Percentiles rank a stretch among this genome's conserved stretches.
Conservation (phyloP, 192 early-diverging fungal species). For the Lunasporangiospora selenospora region DNA sequence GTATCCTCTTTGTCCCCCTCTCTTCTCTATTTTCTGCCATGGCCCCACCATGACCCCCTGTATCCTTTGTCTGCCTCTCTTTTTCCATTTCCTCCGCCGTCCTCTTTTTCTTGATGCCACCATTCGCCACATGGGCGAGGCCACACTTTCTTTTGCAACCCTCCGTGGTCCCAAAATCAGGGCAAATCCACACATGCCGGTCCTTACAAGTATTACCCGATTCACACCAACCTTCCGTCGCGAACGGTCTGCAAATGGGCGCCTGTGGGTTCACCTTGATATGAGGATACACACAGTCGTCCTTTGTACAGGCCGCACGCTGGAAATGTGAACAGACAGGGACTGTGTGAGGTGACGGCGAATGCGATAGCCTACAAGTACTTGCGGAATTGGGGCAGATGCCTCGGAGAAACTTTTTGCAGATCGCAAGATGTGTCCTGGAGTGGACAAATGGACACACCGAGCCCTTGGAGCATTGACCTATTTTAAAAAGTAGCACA, state of each 20-base stretch:
- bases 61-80: constrained; percentile 2
- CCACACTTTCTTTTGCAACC: constrained; percentile 66
- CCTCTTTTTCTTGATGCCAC: constrained; percentile 16
- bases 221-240: constrained; percentile 66
- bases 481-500: constrained; percentile 6
- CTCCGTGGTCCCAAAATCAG: constrained; percentile 68
- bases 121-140: constrained; percentile 61
- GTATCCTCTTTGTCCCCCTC: neutral
- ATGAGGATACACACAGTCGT: constrained; percentile 64
- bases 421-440: constrained; percentile 54
- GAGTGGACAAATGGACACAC: constrained; percentile 59
- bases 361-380: constrained; percentile 61
- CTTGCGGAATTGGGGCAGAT: constrained; percentile 52
- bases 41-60: neutral
- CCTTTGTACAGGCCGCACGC: constrained; percentile 59
- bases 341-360: constrained; percentile 55
- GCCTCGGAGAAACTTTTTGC: constrained; percentile 52
- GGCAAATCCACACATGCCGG: constrained; percentile 74
- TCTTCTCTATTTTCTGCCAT: constrained; percentile 24
- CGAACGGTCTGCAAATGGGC: constrained; percentile 70
- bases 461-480: constrained; percentile 40
- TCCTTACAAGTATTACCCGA: constrained; percentile 60
- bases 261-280: constrained; percentile 61
- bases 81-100: constrained; percentile 18
- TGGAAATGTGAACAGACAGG: constrained; percentile 75